Conservation (phyloP, 305 asterid genomes). For the Stenogyne calaminthoides region DNA sequence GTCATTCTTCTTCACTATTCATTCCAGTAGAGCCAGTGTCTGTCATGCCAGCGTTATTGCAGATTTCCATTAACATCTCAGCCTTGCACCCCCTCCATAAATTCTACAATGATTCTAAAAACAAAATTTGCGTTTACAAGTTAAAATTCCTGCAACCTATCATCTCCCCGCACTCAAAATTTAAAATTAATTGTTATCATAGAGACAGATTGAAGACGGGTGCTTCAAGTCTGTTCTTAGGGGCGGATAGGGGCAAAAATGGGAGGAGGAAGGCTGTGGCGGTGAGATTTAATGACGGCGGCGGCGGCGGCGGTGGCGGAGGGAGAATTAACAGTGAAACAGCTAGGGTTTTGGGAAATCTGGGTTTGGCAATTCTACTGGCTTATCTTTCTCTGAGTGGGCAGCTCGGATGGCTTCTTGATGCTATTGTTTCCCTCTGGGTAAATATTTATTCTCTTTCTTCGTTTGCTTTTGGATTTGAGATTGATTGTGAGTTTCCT, state of each 20-base stretch:
- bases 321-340: slow-evolving; percentile 50
- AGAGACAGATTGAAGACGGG: slow-evolving; percentile 33
- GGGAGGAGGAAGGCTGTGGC: slow-evolving; percentile 51
- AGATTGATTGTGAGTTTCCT: not conserved
- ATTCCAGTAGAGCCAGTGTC: not conserved
- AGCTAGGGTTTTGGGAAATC: slow-evolving; percentile 70
- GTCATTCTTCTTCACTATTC: not conserved
- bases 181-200: slow-evolving; percentile 37
- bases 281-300: slow-evolving; percentile 55
- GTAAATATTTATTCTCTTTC: slow-evolving; percentile 34
- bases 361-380: slow-evolving; percentile 71
- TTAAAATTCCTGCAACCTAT: slow-evolving; percentile 38
- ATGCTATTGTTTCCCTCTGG: slow-evolving; percentile 90
- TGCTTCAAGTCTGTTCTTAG: slow-evolving; percentile 40
- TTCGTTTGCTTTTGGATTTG: not conserved
- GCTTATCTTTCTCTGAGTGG: slow-evolving; percentile 81
- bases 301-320: slow-evolving; percentile 46
- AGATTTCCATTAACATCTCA: slow-evolving; percentile 52
- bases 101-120: slow-evolving; percentile 26
- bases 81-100: slow-evolving; percentile 33
- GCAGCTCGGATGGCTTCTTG: slow-evolving; percentile 91
- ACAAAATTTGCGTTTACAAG: slow-evolving; percentile 26
- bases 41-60: slow-evolving; percentile 57
- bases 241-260: slow-evolving; percentile 44
- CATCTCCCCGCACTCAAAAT: slow-evolving; percentile 30